A percentile compares a stretch with the other conserved stretches of the same genome.
Evolutionary conservation across 371 early-diverging fungal species (phyloP).

Genomic region (Mucor circinelloides): DNA sequence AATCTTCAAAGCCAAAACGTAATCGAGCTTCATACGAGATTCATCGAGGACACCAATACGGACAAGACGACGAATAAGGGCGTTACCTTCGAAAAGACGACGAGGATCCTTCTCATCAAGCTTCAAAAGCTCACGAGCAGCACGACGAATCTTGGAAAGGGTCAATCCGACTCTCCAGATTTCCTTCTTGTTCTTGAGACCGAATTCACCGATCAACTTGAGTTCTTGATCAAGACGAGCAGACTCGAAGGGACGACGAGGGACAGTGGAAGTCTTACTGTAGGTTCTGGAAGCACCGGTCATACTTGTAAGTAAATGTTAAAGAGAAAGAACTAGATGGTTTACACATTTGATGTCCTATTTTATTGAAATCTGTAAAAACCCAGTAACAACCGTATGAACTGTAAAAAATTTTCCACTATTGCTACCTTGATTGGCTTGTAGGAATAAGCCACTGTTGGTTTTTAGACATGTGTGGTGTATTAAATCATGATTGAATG

Average conservation of each 20-base stretch:
- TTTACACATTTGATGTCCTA: neutral
- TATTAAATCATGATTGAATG: neutral
- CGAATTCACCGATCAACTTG: conserved; percentile 98
- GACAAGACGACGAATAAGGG: conserved; percentile 97
- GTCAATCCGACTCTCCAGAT: conserved; percentile 98
- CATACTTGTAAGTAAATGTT: conserved; percentile 28
- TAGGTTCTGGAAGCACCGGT: conserved; percentile 58
- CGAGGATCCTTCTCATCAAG: conserved; percentile 97
- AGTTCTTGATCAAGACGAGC: conserved; percentile 99
- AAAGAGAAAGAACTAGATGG: conserved; percentile 28
- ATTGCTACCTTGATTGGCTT: conserved; percentile 2
- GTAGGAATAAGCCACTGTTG: neutral
- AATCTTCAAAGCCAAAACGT: conserved; percentile 97
- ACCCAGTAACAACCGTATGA: neutral
- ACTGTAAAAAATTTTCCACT: conserved; percentile 9
- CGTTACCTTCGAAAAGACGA: conserved; percentile 99
- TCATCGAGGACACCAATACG: conserved; percentile 98
- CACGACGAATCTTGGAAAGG: conserved; percentile 99
- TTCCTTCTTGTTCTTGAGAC: conserved; percentile 99
- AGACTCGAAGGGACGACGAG: conserved; percentile 98
- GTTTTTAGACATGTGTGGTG: neutral
- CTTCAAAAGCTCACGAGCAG: conserved; percentile 99
- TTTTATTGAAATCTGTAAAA: conserved; percentile 11
- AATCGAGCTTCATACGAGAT: conserved; percentile 97
- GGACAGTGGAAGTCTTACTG: conserved; percentile 98